These are phyloP conservation scores for Coemansia sp. DNA, from an alignment of 192 early-diverging fungal genomes.

Conservation along the genomic window DNA sequence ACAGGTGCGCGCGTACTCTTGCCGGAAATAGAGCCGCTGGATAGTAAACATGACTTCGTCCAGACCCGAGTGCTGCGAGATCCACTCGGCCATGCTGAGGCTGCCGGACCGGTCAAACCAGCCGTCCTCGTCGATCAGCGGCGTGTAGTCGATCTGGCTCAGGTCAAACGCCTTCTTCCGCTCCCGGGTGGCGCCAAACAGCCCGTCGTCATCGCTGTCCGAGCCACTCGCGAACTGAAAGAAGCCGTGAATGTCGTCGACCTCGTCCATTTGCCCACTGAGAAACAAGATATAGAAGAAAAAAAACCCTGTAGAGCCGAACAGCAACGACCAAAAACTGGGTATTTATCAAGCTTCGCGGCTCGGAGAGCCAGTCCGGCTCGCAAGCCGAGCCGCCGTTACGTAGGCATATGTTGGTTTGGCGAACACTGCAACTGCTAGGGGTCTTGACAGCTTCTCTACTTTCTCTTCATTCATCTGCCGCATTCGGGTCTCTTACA, in stretches of 20 bases:
- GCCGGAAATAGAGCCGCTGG: slow-evolving; percentile 31
- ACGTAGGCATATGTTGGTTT: no score
- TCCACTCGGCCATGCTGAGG: slow-evolving; percentile 4
- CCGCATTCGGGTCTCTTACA: no score
- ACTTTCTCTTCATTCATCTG: no score
- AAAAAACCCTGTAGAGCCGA: no score
- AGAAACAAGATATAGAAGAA: no score
- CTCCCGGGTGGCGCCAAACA: slow-evolving; percentile 24
- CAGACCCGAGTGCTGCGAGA: slow-evolving; percentile 10
- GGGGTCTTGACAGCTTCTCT: no score
- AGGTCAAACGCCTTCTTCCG: slow-evolving; percentile 22
- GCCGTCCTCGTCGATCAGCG: slow-evolving; percentile 27
- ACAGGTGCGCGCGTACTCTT: neutral
- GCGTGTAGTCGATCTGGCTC: slow-evolving; percentile 25
- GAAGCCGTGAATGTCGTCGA: slow-evolving; percentile 43
- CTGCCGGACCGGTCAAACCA: slow-evolving; percentile 28
- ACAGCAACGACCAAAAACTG: no score
- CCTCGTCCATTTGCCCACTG: no score
- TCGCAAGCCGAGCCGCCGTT: no score
- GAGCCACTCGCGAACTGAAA: slow-evolving; percentile 40
- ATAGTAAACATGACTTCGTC: slow-evolving; percentile 34
- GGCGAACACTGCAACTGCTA: no score
- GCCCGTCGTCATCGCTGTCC: slow-evolving; percentile 33
- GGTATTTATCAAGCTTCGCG: no score
- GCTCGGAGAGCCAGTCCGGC: no score